Conservation (phyloP, 148 eudicot species). For the Polygonum maritimum region DNA sequence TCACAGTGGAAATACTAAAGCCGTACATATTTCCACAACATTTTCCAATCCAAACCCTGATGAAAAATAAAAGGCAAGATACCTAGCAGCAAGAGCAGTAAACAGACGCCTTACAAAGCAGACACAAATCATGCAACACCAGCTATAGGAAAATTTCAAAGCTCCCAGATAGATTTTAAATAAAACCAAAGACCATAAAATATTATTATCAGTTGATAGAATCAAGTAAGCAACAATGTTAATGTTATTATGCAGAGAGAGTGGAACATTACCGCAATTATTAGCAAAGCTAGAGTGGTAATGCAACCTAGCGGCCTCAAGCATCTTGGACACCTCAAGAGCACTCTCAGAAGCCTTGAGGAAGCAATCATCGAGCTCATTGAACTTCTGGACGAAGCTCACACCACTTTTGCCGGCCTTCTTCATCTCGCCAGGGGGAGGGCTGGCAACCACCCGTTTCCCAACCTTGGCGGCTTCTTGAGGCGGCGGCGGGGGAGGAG, state of each 20-base stretch:
- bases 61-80: too few species aligned
- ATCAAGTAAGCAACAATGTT: not conserved
- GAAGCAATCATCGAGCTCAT: slow-evolving; percentile 73
- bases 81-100: too few species aligned
- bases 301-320: slow-evolving; percentile 89
- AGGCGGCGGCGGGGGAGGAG: slow-evolving; percentile 24
- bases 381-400: slow-evolving; percentile 49
- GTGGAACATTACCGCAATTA: slow-evolving; percentile 32
- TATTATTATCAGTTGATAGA: not conserved
- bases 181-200: not conserved
- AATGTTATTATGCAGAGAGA: not conserved
- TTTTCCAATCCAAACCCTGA: too few species aligned
- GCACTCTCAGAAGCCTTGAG: slow-evolving; percentile 80
- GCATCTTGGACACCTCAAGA: slow-evolving; percentile 74
- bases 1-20: too few species aligned
- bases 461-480: slow-evolving; percentile 24
- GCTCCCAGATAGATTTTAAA: not conserved
- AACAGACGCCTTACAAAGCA: too few species aligned
- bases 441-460: slow-evolving; percentile 23
- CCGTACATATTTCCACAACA: too few species aligned
- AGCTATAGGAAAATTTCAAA: not conserved
- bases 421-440: slow-evolving; percentile 24
- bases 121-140: too few species aligned
- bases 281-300: slow-evolving; percentile 96
- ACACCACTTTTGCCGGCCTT: slow-evolving; percentile 39